These are phyloP conservation scores for Bryoerythrophyllum caledonicum DNA, from an alignment of 225 moss, liverwort and hornwort species.

Conservation along the genomic window DNA sequence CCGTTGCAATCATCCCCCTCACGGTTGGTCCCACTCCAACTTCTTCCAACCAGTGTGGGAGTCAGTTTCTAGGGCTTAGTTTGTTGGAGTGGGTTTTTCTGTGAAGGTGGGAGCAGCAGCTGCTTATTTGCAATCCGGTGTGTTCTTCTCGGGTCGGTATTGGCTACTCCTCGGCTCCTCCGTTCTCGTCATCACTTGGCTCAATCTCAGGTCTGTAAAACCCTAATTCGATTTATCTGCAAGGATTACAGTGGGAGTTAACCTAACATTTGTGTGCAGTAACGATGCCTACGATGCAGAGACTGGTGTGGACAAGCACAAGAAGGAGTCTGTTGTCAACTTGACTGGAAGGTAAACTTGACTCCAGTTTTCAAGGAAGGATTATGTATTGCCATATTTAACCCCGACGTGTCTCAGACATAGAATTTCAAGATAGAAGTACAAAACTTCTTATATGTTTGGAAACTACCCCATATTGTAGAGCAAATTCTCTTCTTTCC, in stretches of 20 bases:
- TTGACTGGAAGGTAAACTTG: conserved; percentile 79
- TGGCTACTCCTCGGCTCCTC: conserved; percentile 91
- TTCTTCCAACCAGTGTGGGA: neutral
- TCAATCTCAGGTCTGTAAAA: conserved; percentile 82
- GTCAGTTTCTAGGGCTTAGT: neutral
- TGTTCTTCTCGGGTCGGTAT: conserved; percentile 60
- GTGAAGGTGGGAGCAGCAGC: conserved; percentile 83
- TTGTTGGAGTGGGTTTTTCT: neutral
- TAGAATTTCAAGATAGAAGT: no score
- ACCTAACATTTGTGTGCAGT: conserved; percentile 39
- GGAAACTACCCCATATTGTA: no score
- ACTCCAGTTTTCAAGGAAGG: neutral
- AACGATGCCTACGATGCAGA: conserved; percentile 90
- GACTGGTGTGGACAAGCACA: conserved; percentile 84
- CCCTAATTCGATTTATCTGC: neutral
- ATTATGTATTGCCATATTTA: no score
- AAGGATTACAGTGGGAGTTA: neutral
- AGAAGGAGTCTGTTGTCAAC: conserved; percentile 89
- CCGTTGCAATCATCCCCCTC: conserved; percentile 78
- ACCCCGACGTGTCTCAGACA: no score
- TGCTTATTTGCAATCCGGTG: conserved; percentile 67
- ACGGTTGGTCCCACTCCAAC: conserved; percentile 47
- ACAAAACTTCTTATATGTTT: no score
- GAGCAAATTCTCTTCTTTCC: no score
- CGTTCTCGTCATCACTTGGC: conserved; percentile 85